phyloP scores from a whole-genome alignment of 2,329 filamentous ascomycete species.

The Scedosporium apiospermum region DNA sequence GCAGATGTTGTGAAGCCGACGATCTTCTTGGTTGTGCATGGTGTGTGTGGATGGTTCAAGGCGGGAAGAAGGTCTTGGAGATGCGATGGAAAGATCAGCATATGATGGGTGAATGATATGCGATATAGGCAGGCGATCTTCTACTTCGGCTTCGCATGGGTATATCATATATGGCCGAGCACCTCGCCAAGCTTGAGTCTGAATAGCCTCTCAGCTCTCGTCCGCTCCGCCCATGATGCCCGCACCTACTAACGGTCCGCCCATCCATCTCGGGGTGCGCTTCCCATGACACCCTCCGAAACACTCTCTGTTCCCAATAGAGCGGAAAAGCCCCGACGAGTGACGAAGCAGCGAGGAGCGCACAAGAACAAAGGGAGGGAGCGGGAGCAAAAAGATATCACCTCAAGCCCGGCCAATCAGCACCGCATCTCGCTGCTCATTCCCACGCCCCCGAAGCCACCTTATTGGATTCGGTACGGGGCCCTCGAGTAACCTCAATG shows the following conservation, averaged over 20 bases:
- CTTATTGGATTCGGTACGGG: not conserved
- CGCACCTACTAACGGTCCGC: not conserved
- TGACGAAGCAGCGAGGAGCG: not conserved
- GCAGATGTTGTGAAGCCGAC: not conserved
- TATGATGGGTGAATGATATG: not conserved
- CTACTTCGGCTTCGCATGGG: not conserved
- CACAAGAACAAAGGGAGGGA: not conserved
- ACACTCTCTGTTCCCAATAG: not conserved
- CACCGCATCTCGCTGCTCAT: not conserved
- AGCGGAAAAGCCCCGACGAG: conserved; percentile 4
- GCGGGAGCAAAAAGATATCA: not conserved
- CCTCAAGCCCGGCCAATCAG: not conserved
- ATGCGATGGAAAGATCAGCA: not conserved
- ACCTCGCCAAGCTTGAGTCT: not conserved
- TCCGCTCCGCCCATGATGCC: not conserved
- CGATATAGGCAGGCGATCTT: not conserved
- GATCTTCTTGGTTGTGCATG: not conserved
- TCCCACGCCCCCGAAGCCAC: not conserved
- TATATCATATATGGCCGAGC: not conserved
- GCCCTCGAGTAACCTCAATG: too few species aligned
- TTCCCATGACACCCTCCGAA: not conserved
- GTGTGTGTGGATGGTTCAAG: not conserved
- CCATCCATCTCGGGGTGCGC: not conserved
- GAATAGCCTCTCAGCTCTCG: not conserved
- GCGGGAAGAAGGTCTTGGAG: not conserved